Evolutionary conservation across 2,329 filamentous ascomycete species (phyloP).

Genomic region (Pseudopyricularia javanii): DNA sequence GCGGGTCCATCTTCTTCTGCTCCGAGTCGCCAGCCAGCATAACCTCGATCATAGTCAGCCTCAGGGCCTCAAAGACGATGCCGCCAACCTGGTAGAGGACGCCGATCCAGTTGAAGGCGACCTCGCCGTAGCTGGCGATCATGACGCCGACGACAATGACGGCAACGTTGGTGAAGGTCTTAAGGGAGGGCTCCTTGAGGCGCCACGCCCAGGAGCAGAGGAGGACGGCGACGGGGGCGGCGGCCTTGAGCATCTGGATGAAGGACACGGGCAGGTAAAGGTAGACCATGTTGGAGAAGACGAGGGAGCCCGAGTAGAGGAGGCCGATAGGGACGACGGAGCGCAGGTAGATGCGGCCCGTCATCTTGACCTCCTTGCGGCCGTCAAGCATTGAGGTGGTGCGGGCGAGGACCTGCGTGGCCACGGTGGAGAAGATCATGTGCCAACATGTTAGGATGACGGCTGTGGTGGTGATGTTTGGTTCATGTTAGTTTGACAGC

Average conservation of each 20-base stretch:
- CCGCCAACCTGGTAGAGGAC: slow-evolving; percentile 62
- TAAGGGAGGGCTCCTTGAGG: slow-evolving; percentile 31
- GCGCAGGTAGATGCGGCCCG: slow-evolving; percentile 74
- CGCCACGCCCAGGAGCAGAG: slow-evolving; percentile 50
- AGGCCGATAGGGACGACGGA: slow-evolving; percentile 87
- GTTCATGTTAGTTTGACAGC: neutral
- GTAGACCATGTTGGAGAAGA: slow-evolving; percentile 90
- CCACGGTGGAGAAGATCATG: slow-evolving; percentile 76
- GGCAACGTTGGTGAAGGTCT: slow-evolving; percentile 33
- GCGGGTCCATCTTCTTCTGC: slow-evolving; percentile 75
- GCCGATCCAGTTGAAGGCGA: slow-evolving; percentile 53
- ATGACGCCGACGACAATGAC: slow-evolving; percentile 40
- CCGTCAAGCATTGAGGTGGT: slow-evolving; percentile 82
- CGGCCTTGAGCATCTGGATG: slow-evolving; percentile 93
- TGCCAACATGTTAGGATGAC: slow-evolving; percentile 92
- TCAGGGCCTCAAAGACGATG: slow-evolving; percentile 68
- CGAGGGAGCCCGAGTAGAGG: slow-evolving; percentile 86
- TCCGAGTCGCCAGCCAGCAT: slow-evolving; percentile 34
- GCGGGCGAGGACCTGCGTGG: slow-evolving; percentile 82
- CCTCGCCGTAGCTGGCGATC: slow-evolving; percentile 48
- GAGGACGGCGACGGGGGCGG: slow-evolving; percentile 54
- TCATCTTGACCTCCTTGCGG: slow-evolving; percentile 92
- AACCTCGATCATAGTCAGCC: slow-evolving; percentile 76
- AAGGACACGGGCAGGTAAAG: slow-evolving; percentile 88
- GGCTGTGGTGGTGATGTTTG: slow-evolving; percentile 10